Evolutionary conservation across 495 filamentous ascomycete genomes (phyloP).

Genomic region (Neurospora cerealis): DNA sequence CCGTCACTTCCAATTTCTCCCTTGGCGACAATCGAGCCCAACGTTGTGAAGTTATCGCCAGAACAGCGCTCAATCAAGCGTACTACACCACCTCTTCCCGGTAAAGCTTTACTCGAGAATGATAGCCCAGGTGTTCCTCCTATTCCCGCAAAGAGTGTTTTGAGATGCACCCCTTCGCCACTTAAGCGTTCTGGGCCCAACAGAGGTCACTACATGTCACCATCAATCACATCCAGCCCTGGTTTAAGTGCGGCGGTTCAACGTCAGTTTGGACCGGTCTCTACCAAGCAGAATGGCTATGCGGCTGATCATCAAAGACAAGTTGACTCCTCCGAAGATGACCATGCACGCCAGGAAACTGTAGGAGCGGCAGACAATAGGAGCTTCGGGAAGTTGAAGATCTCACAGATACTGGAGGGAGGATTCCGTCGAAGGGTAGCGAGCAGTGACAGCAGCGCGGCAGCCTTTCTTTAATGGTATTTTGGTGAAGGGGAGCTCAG

Average conservation of each 20-base stretch:
- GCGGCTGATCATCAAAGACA: neutral
- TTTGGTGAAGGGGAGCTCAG: neutral
- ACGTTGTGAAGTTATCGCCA: conserved; percentile 12
- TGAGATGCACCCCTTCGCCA: conserved; percentile 12
- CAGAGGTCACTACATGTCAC: neutral
- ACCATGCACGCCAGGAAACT: neutral
- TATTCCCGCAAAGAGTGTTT: conserved; percentile 17
- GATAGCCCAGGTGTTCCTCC: conserved; percentile 12
- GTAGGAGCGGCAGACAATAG: neutral
- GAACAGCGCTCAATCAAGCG: conserved; percentile 8
- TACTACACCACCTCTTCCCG: conserved; percentile 6
- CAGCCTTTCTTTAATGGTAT: neutral
- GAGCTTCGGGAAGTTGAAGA: neutral
- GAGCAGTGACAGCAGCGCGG: neutral
- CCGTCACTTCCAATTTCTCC: conserved; percentile 14
- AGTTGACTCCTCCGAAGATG: neutral
- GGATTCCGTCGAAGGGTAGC: neutral
- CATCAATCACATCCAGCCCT: conserved; percentile 24
- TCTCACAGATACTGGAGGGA: neutral
- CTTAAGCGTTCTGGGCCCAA: conserved; percentile 7
- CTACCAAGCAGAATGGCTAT: neutral
- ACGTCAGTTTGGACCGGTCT: conserved; percentile 22
- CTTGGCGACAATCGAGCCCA: conserved; percentile 13
- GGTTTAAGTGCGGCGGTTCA: conserved; percentile 25
- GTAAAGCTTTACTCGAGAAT: conserved; percentile 7